Evolutionary conservation across 495 filamentous ascomycete genomes (phyloP), one percentile per base, ranked within the genome.

Genomic region (Aspergillus leporis): DNA sequence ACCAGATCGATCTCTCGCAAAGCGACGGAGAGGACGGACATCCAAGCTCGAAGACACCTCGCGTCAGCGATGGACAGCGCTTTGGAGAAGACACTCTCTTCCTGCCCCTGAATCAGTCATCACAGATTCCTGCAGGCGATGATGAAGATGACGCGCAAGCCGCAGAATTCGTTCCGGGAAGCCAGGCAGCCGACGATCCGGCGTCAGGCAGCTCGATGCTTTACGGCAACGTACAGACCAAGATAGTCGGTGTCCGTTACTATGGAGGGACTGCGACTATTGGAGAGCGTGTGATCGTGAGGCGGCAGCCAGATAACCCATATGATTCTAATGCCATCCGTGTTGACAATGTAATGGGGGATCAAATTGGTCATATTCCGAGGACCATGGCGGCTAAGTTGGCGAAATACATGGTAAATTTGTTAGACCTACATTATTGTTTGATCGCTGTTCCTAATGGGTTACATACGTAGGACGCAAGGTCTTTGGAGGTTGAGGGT

Each of bases 361-460:
- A 58, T 3, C 92, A 96, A 64, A 89, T 96, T 58, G 93, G 93
- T 3, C 90, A 96, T 70, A 81, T 97, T 41, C 87, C 90, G 2
- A 74, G 83, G 14, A 67, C 55, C 0, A 66, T 90, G 28, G 90
- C 87, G 2, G 72, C 76, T 13, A 92, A 90, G 68, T 75, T 97
- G 23, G 88, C 90, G 0, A 82, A 79, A 1, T 92, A 91, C 64
- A 80, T 97, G 65, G 88, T 85, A 63, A 53, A 62, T 46, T 3
- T 13, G 13, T 16, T 62, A 2, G 7, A 13, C n/a, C n/a, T n/a
- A 41, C 43, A 21, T 45, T 4, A 3, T 45, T 25, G 19, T 46
- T 21, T 46, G 18, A 31, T 46, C 7, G 19, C 12, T 13, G 25
- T 22, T 23, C 3, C 43, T 47, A 19, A 47, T 21, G 8, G 18